phyloP scores from a whole-genome alignment of 495 filamentous ascomycete species.

The Usnea hakonensis region DNA sequence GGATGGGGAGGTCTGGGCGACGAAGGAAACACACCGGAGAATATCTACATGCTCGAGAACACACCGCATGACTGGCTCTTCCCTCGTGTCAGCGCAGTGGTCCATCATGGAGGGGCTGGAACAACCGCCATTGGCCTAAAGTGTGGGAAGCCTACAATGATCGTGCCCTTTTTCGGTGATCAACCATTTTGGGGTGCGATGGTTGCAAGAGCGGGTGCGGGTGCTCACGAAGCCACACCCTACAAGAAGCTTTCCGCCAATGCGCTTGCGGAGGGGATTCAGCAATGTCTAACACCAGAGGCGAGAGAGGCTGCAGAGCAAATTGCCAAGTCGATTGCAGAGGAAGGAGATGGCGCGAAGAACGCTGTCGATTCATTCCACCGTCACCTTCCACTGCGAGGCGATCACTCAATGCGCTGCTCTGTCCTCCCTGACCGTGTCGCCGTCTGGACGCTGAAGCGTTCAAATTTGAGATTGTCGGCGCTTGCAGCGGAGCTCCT shows the following conservation, averaged over 20 bases:
- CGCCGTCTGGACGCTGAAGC: slow-evolving; percentile 60
- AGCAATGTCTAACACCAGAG: slow-evolving; percentile 52
- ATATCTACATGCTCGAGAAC: slow-evolving; percentile 57
- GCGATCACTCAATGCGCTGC: slow-evolving; percentile 58
- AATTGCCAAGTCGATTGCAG: slow-evolving; percentile 53
- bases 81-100: slow-evolving; percentile 48
- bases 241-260: slow-evolving; percentile 60
- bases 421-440: slow-evolving; percentile 54
- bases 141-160: slow-evolving; percentile 56
- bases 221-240: slow-evolving; percentile 57
- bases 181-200: slow-evolving; percentile 53
- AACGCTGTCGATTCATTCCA: slow-evolving; percentile 69
- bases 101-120: slow-evolving; percentile 61
- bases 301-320: slow-evolving; percentile 48
- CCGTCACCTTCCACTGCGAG: slow-evolving; percentile 47
- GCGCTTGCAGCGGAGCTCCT: slow-evolving; percentile 60
- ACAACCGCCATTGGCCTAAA: slow-evolving; percentile 60
- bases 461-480: slow-evolving; percentile 45
- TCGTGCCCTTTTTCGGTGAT: slow-evolving; percentile 64
- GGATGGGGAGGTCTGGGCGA: slow-evolving; percentile 62
- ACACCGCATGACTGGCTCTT: slow-evolving; percentile 66
- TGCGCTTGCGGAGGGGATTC: slow-evolving; percentile 60
- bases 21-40: slow-evolving; percentile 43
- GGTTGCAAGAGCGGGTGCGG: slow-evolving; percentile 54
- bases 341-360: slow-evolving; percentile 65